Percentiles rank a stretch among this genome's conserved stretches.
Conservation (phyloP, 129 eudicot genomes). For the Ambrosia artemisiifolia region DNA sequence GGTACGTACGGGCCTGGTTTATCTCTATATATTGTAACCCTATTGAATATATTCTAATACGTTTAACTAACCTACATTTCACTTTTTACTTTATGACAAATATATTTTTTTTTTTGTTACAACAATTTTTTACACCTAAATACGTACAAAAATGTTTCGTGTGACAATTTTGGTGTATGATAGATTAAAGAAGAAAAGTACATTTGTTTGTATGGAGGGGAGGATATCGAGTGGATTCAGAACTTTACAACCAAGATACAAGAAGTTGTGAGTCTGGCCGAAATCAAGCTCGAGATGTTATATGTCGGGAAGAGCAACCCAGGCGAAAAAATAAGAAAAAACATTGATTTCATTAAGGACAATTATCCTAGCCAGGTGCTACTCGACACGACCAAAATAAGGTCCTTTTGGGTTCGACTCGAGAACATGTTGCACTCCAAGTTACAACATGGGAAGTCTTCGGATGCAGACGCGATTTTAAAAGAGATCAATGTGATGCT, state of each 20-base stretch:
- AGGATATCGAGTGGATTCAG: constrained; percentile 79
- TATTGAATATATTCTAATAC: no score
- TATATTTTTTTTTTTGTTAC: no score
- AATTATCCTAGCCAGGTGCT: constrained; percentile 52
- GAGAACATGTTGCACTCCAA: constrained; percentile 79
- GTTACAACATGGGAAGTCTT: constrained; percentile 49
- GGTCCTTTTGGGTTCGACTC: constrained; percentile 88
- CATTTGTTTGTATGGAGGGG: constrained; percentile 88
- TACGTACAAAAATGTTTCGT: no score
- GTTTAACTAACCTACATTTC: background rate
- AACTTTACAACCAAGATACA: constrained; percentile 45
- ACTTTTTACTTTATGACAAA: background rate
- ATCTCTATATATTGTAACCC: no score
- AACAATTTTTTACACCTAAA: no score
- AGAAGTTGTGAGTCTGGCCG: constrained; percentile 33
- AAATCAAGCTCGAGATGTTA: constrained; percentile 60
- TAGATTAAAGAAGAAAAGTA: constrained; percentile 42
- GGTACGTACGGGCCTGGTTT: no score
- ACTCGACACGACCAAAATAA: constrained; percentile 42
- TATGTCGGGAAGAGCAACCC: constrained; percentile 90
- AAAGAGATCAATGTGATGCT: constrained; percentile 58
- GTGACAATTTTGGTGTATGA: background rate
- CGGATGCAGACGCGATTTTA: constrained; percentile 47
- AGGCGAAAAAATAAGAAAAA: constrained; percentile 54
- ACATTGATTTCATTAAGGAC: constrained; percentile 40